phyloP scores from a whole-genome alignment of 2,329 filamentous ascomycete genomes.

The Colletotrichum tanaceti region DNA sequence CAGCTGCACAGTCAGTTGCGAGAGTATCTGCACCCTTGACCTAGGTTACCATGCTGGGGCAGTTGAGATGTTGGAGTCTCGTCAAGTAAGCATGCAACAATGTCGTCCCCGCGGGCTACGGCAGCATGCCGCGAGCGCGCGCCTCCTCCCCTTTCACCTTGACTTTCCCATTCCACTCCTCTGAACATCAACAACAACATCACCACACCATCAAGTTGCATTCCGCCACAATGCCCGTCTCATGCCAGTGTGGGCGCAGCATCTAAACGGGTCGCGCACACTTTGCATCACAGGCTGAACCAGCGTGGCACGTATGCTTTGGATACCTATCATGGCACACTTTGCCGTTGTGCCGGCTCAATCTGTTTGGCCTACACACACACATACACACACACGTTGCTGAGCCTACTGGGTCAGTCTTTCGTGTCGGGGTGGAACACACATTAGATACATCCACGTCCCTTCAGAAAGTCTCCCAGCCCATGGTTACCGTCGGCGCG shows the following conservation, averaged over 20 bases:
- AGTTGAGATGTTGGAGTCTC: not conserved
- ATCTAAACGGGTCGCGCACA: conserved; percentile 8
- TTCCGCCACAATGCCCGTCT: conserved; percentile 13
- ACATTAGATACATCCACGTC: conserved; percentile 3
- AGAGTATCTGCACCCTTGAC: not conserved
- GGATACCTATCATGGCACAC: not conserved
- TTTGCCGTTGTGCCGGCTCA: no score
- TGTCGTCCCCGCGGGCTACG: not conserved
- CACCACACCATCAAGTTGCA: conserved; percentile 9
- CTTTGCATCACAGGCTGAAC: conserved; percentile 1
- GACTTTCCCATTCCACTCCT: conserved; percentile 19
- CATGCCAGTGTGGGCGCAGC: conserved; percentile 31
- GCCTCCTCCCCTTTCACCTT: not conserved
- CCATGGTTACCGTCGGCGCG: conserved; percentile 12
- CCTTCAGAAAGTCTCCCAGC: conserved; percentile 13
- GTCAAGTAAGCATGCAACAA: no score
- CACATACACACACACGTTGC: not conserved
- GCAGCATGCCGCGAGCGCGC: conserved; percentile 27
- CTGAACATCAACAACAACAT: not conserved
- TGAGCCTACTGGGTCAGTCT: conserved; percentile 12
- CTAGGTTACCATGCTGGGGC: not conserved
- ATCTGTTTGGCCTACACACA: conserved; percentile 15
- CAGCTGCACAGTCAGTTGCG: conserved; percentile 3
- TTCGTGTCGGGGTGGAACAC: conserved; percentile 12
- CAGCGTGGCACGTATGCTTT: conserved; percentile 6